phyloP scores from a whole-genome alignment of 768 basidiomycete genomes.

The Guyanaporus albipodus region DNA sequence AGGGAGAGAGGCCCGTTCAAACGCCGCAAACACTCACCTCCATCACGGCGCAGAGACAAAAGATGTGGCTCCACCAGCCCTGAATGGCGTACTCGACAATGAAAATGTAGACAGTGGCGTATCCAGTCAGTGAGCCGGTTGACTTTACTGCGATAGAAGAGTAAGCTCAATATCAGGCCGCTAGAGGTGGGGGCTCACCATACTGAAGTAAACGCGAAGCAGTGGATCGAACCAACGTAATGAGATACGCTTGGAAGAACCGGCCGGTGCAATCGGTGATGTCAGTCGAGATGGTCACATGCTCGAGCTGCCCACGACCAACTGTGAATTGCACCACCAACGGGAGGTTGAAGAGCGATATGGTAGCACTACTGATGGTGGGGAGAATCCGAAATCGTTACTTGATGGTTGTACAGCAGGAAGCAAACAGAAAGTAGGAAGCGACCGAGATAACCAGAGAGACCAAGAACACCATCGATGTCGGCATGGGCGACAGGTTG shows the following conservation, averaged over 20 bases:
- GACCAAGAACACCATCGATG: slow-evolving; percentile 22
- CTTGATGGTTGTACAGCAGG: slow-evolving; percentile 33
- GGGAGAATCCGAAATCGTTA: slow-evolving; percentile 49
- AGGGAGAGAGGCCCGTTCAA: too few species aligned
- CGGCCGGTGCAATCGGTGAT: slow-evolving; percentile 27
- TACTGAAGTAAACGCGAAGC: slow-evolving; percentile 5
- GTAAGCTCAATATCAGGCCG: slow-evolving; percentile 42
- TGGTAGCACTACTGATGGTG: slow-evolving; percentile 35
- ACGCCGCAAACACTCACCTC: slow-evolving; percentile 33
- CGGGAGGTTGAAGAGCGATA: slow-evolving; percentile 42
- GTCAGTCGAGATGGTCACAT: slow-evolving; percentile 18
- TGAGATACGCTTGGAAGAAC: slow-evolving; percentile 48
- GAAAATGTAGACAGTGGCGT: slow-evolving; percentile 43
- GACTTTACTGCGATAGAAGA: slow-evolving; percentile 44
- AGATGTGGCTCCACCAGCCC: slow-evolving; percentile 37
- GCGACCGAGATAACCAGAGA: slow-evolving; percentile 14
- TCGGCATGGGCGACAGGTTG: slow-evolving; percentile 16
- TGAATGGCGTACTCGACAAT: slow-evolving; percentile 39
- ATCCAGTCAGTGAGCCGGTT: slow-evolving; percentile 53
- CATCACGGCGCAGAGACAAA: slow-evolving; percentile 44
- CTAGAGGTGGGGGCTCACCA: slow-evolving; percentile 26
- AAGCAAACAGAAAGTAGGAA: slow-evolving; percentile 31
- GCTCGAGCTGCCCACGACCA: slow-evolving; percentile 26
- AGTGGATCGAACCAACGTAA: slow-evolving; percentile 25
- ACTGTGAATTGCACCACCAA: slow-evolving; percentile 31